Base-by-base conservation (phyloP, 1,284 basidiomycete genomes). In the Pseudozyma thailandica region DNA sequence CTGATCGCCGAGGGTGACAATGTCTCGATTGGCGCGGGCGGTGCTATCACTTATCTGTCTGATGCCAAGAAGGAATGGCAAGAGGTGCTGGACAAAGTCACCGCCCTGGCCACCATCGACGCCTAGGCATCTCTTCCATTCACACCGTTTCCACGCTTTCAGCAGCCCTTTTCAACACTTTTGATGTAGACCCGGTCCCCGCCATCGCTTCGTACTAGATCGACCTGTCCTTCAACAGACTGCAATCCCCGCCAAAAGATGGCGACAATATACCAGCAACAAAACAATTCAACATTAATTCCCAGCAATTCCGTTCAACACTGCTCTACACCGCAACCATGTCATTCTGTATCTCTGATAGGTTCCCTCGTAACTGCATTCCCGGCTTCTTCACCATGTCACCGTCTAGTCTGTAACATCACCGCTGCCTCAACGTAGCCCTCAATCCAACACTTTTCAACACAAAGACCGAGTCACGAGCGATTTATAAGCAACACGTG, bases 31-130 rank as follows among this genome's bases (percentile, higher is more conserved):
- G 95, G 94, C 27, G 94, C 94, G 6, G 95, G 95, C 20, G 95
- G 95, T 28, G 94, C 94, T 3, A 95, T 98, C 73, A 98, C 95
- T 7, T 93, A 92, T 37, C 86, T 97, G 15, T 97, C 94, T 3
- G 89, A 94, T 62, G 87, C 90, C 5, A 87, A 89, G 28, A 89
- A 88, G 9, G 95, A 98, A 82, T 98, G 94, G 94, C 91, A 93
- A 10, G 95, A 98, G 83, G 95, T 97, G 86, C 80, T 90, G 18
- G 87, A 90, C 18, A 98, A 98, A 82, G 87, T 81, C 48, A 56
- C 42, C 7, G 70, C 70, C 6, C 44, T 72, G 3, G 70, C 70
- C 37, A 58, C 44, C 26, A 66, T 72, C n/a, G 64, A 72, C 15
- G 42, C 31, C 18, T 64, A 26, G 38, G 10, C 31, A 13, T 13